A percentile compares a stretch with the other conserved stretches of the same genome.
These are phyloP conservation scores for Iberis pinnata DNA, from an alignment of 345 rosid species.

Conservation along the genomic window DNA sequence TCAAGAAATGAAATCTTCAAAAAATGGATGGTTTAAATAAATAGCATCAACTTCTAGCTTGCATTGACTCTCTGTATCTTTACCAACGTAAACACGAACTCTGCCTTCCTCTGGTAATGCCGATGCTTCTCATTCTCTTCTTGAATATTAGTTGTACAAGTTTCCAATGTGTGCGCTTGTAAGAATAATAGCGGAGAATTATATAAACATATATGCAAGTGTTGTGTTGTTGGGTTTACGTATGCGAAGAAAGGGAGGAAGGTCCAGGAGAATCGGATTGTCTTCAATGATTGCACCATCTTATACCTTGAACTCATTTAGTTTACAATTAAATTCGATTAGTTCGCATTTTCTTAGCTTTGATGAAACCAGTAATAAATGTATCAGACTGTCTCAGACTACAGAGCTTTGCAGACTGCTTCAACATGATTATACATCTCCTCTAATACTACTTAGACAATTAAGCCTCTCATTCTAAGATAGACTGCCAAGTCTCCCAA, in stretches of 20 bases:
- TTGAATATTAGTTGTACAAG: not conserved
- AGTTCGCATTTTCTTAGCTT: too few species aligned
- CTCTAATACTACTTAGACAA: too few species aligned
- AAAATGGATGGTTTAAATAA: constrained; percentile 46
- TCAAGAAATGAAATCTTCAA: constrained; percentile 38
- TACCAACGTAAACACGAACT: constrained; percentile 38
- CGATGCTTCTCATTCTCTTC: constrained; percentile 28
- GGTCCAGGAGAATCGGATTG: constrained; percentile 16
- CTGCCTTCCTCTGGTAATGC: constrained; percentile 33
- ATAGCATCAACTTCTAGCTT: constrained; percentile 41
- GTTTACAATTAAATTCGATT: too few species aligned
- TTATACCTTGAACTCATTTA: too few species aligned
- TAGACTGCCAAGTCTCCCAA: too few species aligned
- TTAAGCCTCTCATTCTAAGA: too few species aligned
- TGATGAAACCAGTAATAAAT: too few species aligned
- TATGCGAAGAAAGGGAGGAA: constrained; percentile 12
- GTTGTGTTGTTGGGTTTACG: constrained; percentile 20
- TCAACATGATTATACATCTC: too few species aligned
- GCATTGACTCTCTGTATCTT: constrained; percentile 33
- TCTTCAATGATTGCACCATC: constrained; percentile 12
- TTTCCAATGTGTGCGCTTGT: too few species aligned
- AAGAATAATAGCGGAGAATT: not conserved
- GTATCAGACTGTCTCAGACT: too few species aligned
- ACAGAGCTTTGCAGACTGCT: too few species aligned
- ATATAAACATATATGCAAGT: not conserved